Conservation (phyloP, 345 rosid species). For the Eucalyptus curtisii region DNA sequence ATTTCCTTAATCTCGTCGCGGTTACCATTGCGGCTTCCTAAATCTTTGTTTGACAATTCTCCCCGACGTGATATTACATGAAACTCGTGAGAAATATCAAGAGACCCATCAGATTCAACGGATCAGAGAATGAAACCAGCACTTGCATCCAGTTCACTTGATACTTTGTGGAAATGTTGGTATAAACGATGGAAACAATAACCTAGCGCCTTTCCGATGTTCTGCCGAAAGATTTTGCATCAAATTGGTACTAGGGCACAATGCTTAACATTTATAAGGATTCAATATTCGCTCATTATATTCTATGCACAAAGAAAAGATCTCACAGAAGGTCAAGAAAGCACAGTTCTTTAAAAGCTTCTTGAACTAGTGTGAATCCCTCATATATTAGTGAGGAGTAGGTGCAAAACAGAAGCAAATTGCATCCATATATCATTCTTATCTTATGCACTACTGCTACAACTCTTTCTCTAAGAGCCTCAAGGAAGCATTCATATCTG, state of each 20-base stretch:
- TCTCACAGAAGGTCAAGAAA: not conserved
- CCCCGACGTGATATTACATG: not conserved
- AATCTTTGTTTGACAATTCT: not conserved
- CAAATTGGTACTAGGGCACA: not conserved
- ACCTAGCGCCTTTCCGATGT: not conserved
- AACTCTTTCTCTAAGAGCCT: not conserved
- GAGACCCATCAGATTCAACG: not conserved
- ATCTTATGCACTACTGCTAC: not conserved
- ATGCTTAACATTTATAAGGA: not conserved
- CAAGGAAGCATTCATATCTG: not conserved
- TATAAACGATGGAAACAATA: not conserved
- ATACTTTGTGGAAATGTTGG: not conserved
- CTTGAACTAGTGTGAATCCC: not conserved
- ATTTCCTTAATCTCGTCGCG: not conserved
- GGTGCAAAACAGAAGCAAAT: not conserved
- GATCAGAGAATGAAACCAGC: not conserved
- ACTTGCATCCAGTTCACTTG: not conserved
- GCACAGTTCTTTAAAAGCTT: not conserved
- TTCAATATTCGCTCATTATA: not conserved
- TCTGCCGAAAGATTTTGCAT: not conserved
- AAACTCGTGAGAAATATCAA: not conserved
- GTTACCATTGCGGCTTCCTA: not conserved
- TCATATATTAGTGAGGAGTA: not conserved
- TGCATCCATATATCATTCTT: not conserved
- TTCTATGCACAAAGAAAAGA: not conserved